Evolutionary conservation across 2,329 filamentous ascomycete species (phyloP), one percentile per base, ranked within the genome.

Genomic region (Coleophoma crateriformis): DNA sequence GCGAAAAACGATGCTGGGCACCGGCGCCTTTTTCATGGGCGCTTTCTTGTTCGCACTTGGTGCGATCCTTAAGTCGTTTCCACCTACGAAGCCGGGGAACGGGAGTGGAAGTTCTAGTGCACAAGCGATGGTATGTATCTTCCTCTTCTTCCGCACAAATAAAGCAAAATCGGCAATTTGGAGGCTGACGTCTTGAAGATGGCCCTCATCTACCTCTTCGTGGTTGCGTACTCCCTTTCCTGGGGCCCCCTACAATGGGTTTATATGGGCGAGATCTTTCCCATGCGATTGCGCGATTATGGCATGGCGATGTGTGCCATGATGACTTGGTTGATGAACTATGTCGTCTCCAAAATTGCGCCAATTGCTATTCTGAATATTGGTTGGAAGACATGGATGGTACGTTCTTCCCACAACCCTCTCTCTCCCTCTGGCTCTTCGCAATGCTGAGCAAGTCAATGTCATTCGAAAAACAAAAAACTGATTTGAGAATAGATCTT

Each of bases 181-280:
- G 8, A 27, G 6, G 5, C 27, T 27, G 6, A 27, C 27, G 6
- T 27, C 8, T 3, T 27, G 27, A 27, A 27, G 54, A 51, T 57
- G 42, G 54, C 45, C n/a, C 34, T 47, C 17, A 57, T 58, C 27
- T 57, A 57, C 45, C 48, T 58, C 3, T 58, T 49, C 33, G 52
- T 57, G 3, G 38, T 57, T 12, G 69, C 67, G 2, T 79, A 76
- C 54, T 73, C 74, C 45, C 70, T 74, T 38, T 72, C 68, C 2
- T 78, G 74, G 74, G 75, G 75, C 1, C 75, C 74, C 0, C 62
- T 77, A 2, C 68, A 70, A 14, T 78, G 75, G 74, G 64, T 75
- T 2, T 78, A 76, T 56, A 68, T 72, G 57, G 67, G 68, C 5
- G 67, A 73, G 50, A 74, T 77, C 50, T 78, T 77, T 57, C 73